Percentiles rank a stretch among this genome's conserved stretches.
These are phyloP conservation scores for Kodamaea kakaduensis DNA, from an alignment of 805 yeast genomes.

Conservation along the genomic window DNA sequence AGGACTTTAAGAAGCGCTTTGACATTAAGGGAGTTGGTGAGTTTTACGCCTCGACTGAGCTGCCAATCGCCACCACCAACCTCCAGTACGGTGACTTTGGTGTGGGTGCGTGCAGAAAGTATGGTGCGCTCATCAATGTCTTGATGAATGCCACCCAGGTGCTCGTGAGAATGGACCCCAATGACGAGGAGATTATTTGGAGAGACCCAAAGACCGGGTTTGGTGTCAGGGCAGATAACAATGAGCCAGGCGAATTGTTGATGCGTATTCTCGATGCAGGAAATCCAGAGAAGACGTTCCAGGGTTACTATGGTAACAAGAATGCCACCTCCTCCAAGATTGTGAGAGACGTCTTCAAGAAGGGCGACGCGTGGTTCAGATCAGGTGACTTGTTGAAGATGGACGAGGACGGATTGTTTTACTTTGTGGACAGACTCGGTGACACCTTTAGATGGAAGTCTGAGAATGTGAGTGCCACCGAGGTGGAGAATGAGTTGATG, in stretches of 20 bases:
- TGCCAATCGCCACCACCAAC: conserved; percentile 83
- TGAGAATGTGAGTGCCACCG: conserved; percentile 90
- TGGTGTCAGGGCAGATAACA: conserved; percentile 48
- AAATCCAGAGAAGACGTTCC: conserved; percentile 72
- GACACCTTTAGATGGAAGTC: conserved; percentile 97
- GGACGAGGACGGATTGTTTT: conserved; percentile 66
- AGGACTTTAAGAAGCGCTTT: conserved; percentile 70
- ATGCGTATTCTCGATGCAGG: conserved; percentile 66
- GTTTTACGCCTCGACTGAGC: conserved; percentile 90
- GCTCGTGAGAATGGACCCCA: conserved; percentile 73
- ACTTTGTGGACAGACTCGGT: conserved; percentile 88
- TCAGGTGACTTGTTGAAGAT: conserved; percentile 76
- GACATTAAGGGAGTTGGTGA: conserved; percentile 76
- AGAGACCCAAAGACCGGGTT: conserved; percentile 64
- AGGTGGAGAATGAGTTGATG: conserved; percentile 77
- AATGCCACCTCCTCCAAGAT: conserved; percentile 77
- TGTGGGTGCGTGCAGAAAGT: conserved; percentile 83
- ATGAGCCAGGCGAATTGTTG: conserved; percentile 84
- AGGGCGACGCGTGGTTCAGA: conserved; percentile 90
- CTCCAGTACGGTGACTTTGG: conserved; percentile 76
- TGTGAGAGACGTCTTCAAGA: conserved; percentile 63
- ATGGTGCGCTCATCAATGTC: conserved; percentile 56
- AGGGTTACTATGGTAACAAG: conserved; percentile 82
- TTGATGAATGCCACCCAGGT: conserved; percentile 52
- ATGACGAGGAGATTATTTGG: conserved; percentile 67